Evolutionary conservation across 495 filamentous ascomycete genomes (phyloP), one percentile per base, ranked within the genome.

Genomic region (Terfezia claveryi): DNA sequence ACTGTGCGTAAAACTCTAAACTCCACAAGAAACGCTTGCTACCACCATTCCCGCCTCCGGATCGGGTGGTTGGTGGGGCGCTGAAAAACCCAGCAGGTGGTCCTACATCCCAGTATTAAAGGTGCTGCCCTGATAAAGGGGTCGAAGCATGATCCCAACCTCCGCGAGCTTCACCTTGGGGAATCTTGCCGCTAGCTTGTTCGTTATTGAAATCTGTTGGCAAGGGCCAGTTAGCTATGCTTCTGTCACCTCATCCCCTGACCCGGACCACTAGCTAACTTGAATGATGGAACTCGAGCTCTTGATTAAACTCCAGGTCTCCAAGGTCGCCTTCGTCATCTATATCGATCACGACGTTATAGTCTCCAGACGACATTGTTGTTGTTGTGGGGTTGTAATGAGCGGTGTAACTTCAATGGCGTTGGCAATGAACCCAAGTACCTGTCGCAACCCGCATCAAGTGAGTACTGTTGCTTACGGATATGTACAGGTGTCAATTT

Each of bases 251-350:
- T n/a, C 17, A 58, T 36, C 32, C 37, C 17, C 23, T 20, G 36
- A 20, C 23, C 27, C 2, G 27, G 27, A 32, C 1, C 1, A 32
- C 27, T 32, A 7, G 27, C 27, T 32, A 71, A 85, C 82, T 85
- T 50, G 87, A 94, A 61, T 83, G 80, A 75, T 98, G 91, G 72
- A 98, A 98, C 76, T 96, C 92, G 59, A 96, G 87, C 72, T 96
- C 92, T 66, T 94, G 88, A 74, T 95, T 85, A 11, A 96, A 80
- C 69, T 98, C 91, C 37, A 91, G 96, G 70, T 95, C 86, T 62
- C 91, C 91, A 57, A 98, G 81, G 72, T 98, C 91, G 68, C 91
- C 91, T 85, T 96, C 87, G 73, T 96, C 89, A 60, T 85, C 83
- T 65, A 95, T 89, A 54, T 95, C 79, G 63, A 96, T 91, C 27